Evolutionary conservation across 2,329 filamentous ascomycete genomes (phyloP).

Genomic region (Pseudopithomyces maydicus): DNA sequence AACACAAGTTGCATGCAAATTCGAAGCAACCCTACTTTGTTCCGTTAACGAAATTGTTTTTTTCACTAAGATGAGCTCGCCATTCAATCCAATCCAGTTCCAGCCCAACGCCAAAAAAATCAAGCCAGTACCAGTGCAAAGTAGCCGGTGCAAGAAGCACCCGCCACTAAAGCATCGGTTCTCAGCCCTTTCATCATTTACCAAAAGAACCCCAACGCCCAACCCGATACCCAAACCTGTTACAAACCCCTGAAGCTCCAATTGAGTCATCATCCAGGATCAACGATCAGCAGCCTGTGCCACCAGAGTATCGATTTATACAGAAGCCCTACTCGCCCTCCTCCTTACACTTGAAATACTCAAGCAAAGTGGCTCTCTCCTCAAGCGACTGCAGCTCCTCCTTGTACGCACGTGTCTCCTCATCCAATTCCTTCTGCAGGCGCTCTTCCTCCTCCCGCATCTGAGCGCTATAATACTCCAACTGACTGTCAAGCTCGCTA

Average conservation of each 20-base stretch:
- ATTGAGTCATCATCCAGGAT: neutral
- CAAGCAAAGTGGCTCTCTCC: conserved; percentile 21
- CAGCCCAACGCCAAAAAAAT: neutral
- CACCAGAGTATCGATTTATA: neutral
- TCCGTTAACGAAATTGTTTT: no score
- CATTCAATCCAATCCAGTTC: neutral
- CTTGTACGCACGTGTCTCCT: conserved; percentile 17
- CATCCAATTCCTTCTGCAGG: conserved; percentile 20
- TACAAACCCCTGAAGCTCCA: neutral
- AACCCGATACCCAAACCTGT: neutral
- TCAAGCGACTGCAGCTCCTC: conserved; percentile 23
- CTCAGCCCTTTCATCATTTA: no score
- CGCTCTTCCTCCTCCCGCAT: conserved; percentile 28
- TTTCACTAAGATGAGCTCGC: no score
- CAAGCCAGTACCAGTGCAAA: neutral
- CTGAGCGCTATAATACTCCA: conserved; percentile 21
- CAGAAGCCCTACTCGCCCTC: neutral
- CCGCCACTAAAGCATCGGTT: neutral
- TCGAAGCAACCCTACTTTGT: no score
- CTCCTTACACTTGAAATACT: conserved; percentile 20
- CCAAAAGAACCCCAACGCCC: neutral
- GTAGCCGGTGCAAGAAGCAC: neutral
- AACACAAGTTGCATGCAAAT: no score
- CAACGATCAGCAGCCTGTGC: neutral
- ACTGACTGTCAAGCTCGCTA: conserved; percentile 15